Evolutionary conservation across 208 protist species (phyloP).

Genomic region (Phytomonas francai): DNA sequence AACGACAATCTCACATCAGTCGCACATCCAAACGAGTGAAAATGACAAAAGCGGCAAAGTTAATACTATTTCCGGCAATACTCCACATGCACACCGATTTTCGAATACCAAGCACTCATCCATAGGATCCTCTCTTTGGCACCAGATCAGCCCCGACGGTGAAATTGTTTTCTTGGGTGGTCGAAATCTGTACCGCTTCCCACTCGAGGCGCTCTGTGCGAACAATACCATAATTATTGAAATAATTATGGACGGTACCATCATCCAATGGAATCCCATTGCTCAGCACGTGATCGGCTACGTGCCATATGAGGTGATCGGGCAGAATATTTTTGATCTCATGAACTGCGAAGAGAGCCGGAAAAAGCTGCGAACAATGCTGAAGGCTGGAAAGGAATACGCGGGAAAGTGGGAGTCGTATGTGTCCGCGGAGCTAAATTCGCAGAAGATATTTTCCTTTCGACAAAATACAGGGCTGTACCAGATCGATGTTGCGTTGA

Average conservation of each 20-base stretch:
- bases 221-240: slow-evolving; percentile 57
- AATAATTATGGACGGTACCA: slow-evolving; percentile 75
- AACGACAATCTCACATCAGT: not conserved
- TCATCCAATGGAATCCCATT: slow-evolving; percentile 77
- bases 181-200: slow-evolving; percentile 76
- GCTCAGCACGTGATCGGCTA: slow-evolving; percentile 57
- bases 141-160: slow-evolving; percentile 37
- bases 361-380: slow-evolving; percentile 31
- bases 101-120: slow-evolving; percentile 13
- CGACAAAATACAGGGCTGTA: slow-evolving; percentile 55
- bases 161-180: slow-evolving; percentile 81
- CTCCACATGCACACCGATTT: not conserved
- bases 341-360: slow-evolving; percentile 36
- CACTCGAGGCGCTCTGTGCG: slow-evolving; percentile 31
- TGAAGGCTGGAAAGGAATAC: slow-evolving; percentile 34
- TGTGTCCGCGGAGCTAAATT: slow-evolving; percentile 28
- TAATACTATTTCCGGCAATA: not conserved
- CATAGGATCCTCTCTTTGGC: slow-evolving; percentile 12
- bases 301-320: slow-evolving; percentile 45
- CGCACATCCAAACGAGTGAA: not conserved
- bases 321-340: slow-evolving; percentile 65
- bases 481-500: slow-evolving; percentile 52
- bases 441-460: slow-evolving; percentile 52
- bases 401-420: slow-evolving; percentile 68
- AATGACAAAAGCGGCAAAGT: not conserved